A percentile compares a stretch with the other conserved stretches of the same genome.
Conservation (phyloP, 352 stramenopile species). For the Pelagophyceae sp. region DNA sequence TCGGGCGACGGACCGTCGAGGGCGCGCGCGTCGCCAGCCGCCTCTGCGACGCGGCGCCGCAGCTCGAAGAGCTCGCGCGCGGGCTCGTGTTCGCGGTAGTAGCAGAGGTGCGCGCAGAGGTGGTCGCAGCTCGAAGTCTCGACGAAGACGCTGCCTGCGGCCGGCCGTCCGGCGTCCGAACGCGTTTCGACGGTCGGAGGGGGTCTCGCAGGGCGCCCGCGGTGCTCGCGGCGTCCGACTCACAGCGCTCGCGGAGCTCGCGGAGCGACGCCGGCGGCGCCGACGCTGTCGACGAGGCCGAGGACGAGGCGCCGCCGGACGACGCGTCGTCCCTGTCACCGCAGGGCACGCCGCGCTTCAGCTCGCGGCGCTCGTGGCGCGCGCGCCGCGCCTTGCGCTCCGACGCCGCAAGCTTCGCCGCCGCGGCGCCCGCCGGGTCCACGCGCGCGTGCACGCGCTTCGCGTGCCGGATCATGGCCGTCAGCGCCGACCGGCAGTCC, state of each 20-base stretch:
- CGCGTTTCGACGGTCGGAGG: too few relatives aligned
- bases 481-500: neutral
- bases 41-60: neutral
- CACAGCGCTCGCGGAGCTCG: neutral
- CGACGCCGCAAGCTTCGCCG: neutral
- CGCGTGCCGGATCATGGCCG: neutral
- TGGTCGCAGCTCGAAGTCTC: neutral
- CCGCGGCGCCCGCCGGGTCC: neutral
- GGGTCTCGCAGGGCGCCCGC: too few relatives aligned
- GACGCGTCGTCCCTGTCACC: neutral
- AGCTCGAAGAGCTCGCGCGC: constrained; percentile 16
- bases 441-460: neutral
- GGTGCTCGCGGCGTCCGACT: too few relatives aligned
- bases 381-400: neutral
- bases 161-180: too few relatives aligned
- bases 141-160: neutral
- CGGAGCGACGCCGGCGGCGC: neutral
- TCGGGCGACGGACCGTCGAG: too few relatives aligned
- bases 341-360: neutral
- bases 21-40: neutral
- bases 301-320: neutral
- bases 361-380: neutral
- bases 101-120: constrained; percentile 14
- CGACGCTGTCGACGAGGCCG: neutral
- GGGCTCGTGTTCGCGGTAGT: constrained; percentile 15